Evolutionary conservation across 345 rosid genomes (phyloP), one percentile per base, ranked within the genome.

Genomic region (Syzygium aromaticum): DNA sequence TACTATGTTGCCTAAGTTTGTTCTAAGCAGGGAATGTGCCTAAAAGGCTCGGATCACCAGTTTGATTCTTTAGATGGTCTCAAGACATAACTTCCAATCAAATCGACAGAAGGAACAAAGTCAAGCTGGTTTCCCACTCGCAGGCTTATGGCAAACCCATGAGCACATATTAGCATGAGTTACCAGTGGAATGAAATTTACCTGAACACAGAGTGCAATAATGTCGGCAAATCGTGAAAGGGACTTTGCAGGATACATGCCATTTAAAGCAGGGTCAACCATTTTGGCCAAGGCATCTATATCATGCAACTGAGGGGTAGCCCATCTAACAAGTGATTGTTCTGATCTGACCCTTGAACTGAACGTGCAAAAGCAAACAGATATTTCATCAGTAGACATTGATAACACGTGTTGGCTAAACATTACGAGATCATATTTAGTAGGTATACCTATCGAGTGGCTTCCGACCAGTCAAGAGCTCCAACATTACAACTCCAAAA

Each of bases 291-390:
- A 91, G 5, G 99, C 96, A 89, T 98, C 99, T 85, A 98, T 98
- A 88, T 98, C 99, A 64, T 98, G 99, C 85, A 98, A 94, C 88
- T 98, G 99, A 43, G 98, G 99, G 89, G 97, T 94, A 23, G 99
- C 99, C 99, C 99, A 98, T 94, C 99, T 94, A 85, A 98, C 99
- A 52, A 98, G 96, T 51, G 99, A 98, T 86, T 96, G 99, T 91
- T 98, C 99, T 77, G 97, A 89, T 91, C 99, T 94, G 19, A 90
- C 88, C 91, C 99, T 96, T 51, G 98, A 96, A 93, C 99, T 98
- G 84, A 54, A 86, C 54, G 25, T 30, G 46, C 28, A n/a, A 54
- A 63, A 54, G 49, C 49, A 57, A 52, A 51, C 25, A 86, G 57
- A 46, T 84, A 63, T 3, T 51, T 51, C 85, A 73, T 54, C 23